Evolutionary conservation across 1,284 basidiomycete genomes (phyloP), one percentile per base, ranked within the genome.

Genomic region (Cryptococcus wingfieldii): DNA sequence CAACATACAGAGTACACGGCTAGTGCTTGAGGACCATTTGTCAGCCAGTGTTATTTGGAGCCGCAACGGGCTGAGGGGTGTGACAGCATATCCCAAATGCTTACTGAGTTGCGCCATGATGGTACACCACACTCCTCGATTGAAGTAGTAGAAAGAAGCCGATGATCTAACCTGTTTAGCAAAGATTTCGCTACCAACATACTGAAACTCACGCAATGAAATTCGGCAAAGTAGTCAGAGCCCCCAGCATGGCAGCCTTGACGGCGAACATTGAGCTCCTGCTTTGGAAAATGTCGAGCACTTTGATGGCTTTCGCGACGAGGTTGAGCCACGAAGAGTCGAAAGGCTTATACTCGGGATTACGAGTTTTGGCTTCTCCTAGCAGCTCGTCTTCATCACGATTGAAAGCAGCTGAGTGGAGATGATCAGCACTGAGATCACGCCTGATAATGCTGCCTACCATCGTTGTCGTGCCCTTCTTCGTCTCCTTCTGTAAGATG

Each of bases 201-300:
- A 23, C 7, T 27, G 28, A 13, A 23, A 56, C 61, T 53, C 38
- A 65, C 60, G 59, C 47, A 37, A 76, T 50, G 54, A 70, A 76
- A 3, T 68, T 65, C 0, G 76, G 76, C 43, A 76, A 50, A 6
- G 69, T 66, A 4, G 70, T 70, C 41, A 75, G 56, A 80, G 84
- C 79, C 41, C 86, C 84, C 48, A 93, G 69, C 9, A 86, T 61
- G 0, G 84, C 89, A 0, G 87, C 89, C 74, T 95, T 95, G 61
- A 92, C 53, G 0, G 87, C 88, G 61, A 86, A 94, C 56, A 91
- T 76, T 28, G 59, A 74, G 51, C 78, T 76, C 19, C 71, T 65
- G 14, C 68, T 72, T 18, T 70, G 65, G 0, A 77, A 54, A 6
- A 73, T 41, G 25, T 75, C 69, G 0, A 64, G 51, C 12, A 71